Conservation (phyloP, 2,329 filamentous ascomycete genomes). For the Claviceps africana region DNA sequence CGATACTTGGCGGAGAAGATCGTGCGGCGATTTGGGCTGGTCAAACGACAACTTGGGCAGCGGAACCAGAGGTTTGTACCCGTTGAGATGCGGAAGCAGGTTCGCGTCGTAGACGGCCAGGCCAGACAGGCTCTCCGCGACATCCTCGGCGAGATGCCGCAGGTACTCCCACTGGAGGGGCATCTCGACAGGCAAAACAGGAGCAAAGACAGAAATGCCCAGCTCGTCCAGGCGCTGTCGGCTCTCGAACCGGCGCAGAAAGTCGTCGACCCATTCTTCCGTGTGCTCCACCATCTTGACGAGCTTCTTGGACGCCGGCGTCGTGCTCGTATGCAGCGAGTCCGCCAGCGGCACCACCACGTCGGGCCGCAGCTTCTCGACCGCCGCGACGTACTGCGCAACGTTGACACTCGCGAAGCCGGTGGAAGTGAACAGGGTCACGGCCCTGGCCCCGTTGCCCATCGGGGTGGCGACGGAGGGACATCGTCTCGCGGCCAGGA, state of each 20-base stretch:
- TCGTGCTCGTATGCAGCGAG: constrained; percentile 34
- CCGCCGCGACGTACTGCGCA: constrained; percentile 52
- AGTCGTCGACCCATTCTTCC: constrained; percentile 63
- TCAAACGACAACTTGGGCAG: constrained; percentile 67
- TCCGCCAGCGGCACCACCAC: constrained; percentile 70
- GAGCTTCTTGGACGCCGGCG: constrained; percentile 55
- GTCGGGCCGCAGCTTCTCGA: constrained; percentile 58
- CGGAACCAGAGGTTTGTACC: constrained; percentile 36
- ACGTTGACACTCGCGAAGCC: constrained; percentile 63
- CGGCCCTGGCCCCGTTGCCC: constrained; percentile 53
- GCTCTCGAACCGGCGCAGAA: constrained; percentile 31
- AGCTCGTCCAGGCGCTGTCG: constrained; percentile 14
- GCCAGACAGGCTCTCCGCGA: constrained; percentile 43
- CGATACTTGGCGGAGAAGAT: constrained; percentile 60
- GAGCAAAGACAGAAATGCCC: constrained; percentile 40
- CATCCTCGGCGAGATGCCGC: constrained; percentile 51
- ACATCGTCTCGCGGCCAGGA: constrained; percentile 65
- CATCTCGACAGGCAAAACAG: constrained; percentile 61
- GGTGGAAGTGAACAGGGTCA: constrained; percentile 74
- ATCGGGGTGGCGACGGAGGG: constrained; percentile 60
- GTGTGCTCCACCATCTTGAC: constrained; percentile 78
- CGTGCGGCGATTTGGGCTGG: constrained; percentile 55
- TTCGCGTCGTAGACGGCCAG: constrained; percentile 68
- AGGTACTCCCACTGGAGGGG: constrained; percentile 71
- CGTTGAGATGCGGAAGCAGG: constrained; percentile 50